Base-by-base conservation (phyloP, 2,329 filamentous ascomycete genomes). In the Grosmannia serpens region DNA sequence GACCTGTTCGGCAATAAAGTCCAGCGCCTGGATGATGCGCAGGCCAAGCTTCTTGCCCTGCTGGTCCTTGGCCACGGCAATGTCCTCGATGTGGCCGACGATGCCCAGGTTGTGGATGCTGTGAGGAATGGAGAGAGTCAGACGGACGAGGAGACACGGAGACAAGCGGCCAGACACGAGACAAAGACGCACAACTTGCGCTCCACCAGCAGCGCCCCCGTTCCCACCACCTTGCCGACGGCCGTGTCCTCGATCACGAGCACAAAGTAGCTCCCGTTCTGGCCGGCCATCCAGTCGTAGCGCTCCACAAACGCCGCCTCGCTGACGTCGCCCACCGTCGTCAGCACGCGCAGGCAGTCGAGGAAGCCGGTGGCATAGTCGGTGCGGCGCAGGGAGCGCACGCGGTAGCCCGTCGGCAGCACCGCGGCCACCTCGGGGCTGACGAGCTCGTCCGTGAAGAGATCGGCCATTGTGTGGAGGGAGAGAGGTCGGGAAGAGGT, bases 11-110 rank as follows among this genome's bases (percentile, higher is more conserved):
- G 91, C 91, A 61, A 97, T 85, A 70, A 81, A 87, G 73, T 97
- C 91, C 69, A 99, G 80, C 9, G 92, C 91, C 75, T 97, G 89
- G 67, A 97, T 97, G 65, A 97, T 87, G 65, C 90, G 83, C 68
- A 96, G 76, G 5, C 94, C 94, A 50, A 97, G 79, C 76, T 96
- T 96, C 83, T 97, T 96, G 65, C 94, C 94, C 74, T 97, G 94
- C 75, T 97, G 91, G 67, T 95, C 89, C 74, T 91, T 91, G 64
- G 89, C 85, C 44, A 99, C 91, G 22, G 92, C 91, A 70, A 99
- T 96, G 70, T 99, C 94, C 73, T 97, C 94, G 73, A 97, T 96
- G 74, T 97, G 94, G 15, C 92, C 94, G 29, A 96, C 92, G 26
- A 86, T 76, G 55, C 89, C 89, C 51, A 94, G 81, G 65, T 82